Evolutionary conservation across 306 rosid species (phyloP).

Genomic region (Rosa lucieae): DNA sequence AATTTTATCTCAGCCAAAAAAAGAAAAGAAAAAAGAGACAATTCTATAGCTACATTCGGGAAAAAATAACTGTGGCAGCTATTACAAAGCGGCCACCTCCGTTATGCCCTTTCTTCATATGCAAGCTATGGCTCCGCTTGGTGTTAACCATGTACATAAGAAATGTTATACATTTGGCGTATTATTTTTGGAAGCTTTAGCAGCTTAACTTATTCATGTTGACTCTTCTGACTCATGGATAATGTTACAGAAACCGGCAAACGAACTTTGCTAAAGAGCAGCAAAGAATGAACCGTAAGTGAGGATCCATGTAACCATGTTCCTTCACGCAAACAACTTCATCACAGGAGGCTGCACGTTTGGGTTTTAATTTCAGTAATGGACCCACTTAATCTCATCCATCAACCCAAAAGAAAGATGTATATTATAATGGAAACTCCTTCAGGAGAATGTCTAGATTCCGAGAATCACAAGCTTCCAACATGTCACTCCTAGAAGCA

Average conservation of each 20-base stretch:
- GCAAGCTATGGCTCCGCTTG: not conserved
- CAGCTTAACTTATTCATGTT: not conserved
- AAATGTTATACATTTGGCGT: not conserved
- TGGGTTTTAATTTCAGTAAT: not conserved
- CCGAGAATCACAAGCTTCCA: conserved; percentile 90
- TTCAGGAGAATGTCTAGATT: conserved; percentile 92
- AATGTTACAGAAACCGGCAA: not conserved
- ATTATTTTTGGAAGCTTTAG: conserved; percentile 3
- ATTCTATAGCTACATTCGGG: not conserved
- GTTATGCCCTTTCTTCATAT: not conserved
- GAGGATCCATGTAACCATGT: not conserved
- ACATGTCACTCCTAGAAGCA: conserved; percentile 92
- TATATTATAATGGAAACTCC: conserved; percentile 75
- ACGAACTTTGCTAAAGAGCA: not conserved
- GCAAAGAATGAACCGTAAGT: not conserved
- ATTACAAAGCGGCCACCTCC: not conserved
- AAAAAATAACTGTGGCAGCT: not conserved
- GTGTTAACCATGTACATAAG: not conserved
- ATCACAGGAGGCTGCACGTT: not conserved
- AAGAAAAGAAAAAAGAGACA: too few relatives aligned
- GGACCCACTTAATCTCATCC: not conserved
- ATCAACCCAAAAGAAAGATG: not conserved
- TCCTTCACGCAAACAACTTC: not conserved
- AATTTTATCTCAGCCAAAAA: not conserved
- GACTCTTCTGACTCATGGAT: not conserved